Base-by-base conservation (phyloP, 108 stramenopile genomes). In the Pelagomonas calceolata region DNA sequence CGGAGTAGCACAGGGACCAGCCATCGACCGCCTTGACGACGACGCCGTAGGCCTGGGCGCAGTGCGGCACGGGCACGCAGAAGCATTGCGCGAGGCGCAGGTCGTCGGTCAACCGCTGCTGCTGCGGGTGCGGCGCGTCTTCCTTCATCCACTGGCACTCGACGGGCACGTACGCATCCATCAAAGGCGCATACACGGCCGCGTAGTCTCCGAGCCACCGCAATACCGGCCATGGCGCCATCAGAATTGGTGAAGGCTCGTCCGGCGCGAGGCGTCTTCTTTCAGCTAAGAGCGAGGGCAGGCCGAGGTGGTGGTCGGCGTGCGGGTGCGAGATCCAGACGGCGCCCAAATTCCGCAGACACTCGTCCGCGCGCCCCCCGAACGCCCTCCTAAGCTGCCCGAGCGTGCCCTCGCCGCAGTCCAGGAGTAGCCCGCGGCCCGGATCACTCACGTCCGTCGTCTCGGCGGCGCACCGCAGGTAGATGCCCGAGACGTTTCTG, bases 281-380 rank as follows among this genome's bases (percentile, higher is more conserved):
- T 69, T 89, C 88, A 0, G 84, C 81, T 36, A 98, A 77, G 30
- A 98, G 74, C 16, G 88, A 79, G 36, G 94, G 78, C 44, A 98
- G 73, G 30, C 98, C 98, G 65, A 95, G 84, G 76, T 95, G 94
- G 73, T 98, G 98, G 75, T 98, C 98, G 4, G 98, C 98, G 77
- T 98, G 98, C 34, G 89, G 91, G 77, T 98, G 98, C 35, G 92
- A 92, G 32, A 98, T 92, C 94, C 95, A 97, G 29, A 94, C 90
- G 37, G 90, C 88, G 69, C 87, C 83, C 60, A 97, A 89, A 18
- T 75, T 68, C 1, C 43, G 33, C 4, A 76, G 66, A 44, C 81
- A 75, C 32, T 36, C 33, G 30, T 67, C 36, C 34, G 70, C 44
- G 31, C 44, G 71, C 44, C 39, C 44, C 34, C 63, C 51, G 51